Base-by-base conservation (phyloP, 129 eudicot species). In the Arctium lappa region DNA sequence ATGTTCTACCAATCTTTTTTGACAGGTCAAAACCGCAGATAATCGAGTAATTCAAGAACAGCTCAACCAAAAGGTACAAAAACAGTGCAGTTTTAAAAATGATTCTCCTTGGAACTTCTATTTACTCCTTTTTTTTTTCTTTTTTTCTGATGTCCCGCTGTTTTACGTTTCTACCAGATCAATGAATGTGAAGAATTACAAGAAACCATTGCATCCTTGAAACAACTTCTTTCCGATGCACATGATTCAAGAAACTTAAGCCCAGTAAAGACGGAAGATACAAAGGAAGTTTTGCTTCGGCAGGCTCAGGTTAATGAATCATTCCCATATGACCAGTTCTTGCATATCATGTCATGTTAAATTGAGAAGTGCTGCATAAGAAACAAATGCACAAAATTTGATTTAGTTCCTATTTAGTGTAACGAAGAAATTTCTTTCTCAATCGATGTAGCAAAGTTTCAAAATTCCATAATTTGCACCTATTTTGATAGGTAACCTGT, bases 21-120 rank as follows among this genome's bases (percentile, higher is more conserved):
- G 75, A 62, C 89, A 92, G 98, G 98, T 92, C 71, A 92, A 88
- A 92, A 79, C 84, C 66, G 93, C 94, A 0, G 98, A 95, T 80
- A 93, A 95, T 79, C 89, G 92, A 76, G 74, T 90, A 66, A 86
- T 93, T 76, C 98, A 93, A 76, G 98, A 95, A 79, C 98, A 95
- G 85, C 95, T 95, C 68, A 88, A 85, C 87, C 91, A 87, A 80
- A 93, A 95, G 99, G 99, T 95, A 85, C 31, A 34, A 16, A 18
- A 31, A 22, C 75, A 56, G 44, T 39, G 74, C 68, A 34, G 29
- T 72, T 44, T 29, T 73, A 6, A 8, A 42, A 46, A 10, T 8
- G 2, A 9, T 29, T 9, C 48, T 29, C 73, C 27, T 22, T 74
- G 73, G 30, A 79, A 29, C 65, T 79, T n/a, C n/a, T 56, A 10